Conservation (phyloP, 352 stramenopile species). For the Globisporangium middletonii region DNA sequence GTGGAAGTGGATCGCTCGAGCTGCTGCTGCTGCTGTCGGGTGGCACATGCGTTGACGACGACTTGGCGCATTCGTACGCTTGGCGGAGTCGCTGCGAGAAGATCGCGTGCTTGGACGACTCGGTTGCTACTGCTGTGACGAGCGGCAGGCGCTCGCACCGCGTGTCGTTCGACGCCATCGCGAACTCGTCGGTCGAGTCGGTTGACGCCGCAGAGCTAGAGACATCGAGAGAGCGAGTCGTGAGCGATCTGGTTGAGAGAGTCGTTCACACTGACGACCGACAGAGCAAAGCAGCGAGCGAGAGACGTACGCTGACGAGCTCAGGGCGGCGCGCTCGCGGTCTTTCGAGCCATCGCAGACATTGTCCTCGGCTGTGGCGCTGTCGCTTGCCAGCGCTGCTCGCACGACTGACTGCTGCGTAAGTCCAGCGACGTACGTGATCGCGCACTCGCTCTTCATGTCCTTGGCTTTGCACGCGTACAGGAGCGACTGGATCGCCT, state of each 20-base stretch:
- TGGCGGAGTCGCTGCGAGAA: slow-evolving; percentile 39
- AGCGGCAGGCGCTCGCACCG: background rate
- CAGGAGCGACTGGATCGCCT: slow-evolving; percentile 74
- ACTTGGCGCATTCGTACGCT: slow-evolving; percentile 52
- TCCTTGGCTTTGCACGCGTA: slow-evolving; percentile 80
- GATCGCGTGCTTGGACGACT: slow-evolving; percentile 15
- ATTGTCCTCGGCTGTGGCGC: background rate
- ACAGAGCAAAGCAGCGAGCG: no score
- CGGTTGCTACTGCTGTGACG: background rate
- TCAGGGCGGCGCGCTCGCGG: background rate
- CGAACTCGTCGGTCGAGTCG: slow-evolving; percentile 19
- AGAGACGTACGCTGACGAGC: slow-evolving; percentile 8
- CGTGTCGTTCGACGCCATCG: slow-evolving; percentile 1
- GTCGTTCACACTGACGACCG: no score
- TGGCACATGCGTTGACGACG: slow-evolving; percentile 6
- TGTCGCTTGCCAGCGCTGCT: background rate
- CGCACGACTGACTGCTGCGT: slow-evolving; percentile 7
- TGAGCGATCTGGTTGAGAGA: no score
- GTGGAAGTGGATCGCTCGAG: no score
- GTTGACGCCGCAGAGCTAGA: slow-evolving; percentile 31
- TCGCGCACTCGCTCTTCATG: slow-evolving; percentile 30
- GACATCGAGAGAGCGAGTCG: no score
- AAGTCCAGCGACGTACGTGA: slow-evolving; percentile 33
- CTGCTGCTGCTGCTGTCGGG: background rate
- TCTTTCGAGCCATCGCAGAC: background rate